Percentiles rank a stretch among this genome's conserved stretches.
Evolutionary conservation across 2,329 filamentous ascomycete genomes (phyloP).

Genomic region (Exophiala bonariae): DNA sequence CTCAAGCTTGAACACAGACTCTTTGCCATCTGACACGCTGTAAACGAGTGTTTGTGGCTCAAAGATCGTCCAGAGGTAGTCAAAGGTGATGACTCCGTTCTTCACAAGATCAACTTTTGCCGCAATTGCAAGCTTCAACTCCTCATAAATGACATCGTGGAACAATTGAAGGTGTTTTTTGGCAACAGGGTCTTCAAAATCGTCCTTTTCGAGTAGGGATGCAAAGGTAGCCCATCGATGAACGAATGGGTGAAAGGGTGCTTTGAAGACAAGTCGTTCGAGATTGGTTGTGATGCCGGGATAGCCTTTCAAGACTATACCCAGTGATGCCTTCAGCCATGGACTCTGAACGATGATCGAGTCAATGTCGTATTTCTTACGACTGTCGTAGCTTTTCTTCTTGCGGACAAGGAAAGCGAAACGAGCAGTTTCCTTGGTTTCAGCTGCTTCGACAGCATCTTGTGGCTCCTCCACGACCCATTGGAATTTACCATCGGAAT

Average conservation of each 20-base stretch:
- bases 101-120: constrained; percentile 52
- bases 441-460: constrained; percentile 56
- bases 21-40: constrained; percentile 37
- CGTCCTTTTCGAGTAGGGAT: constrained; percentile 38
- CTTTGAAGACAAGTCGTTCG: constrained; percentile 60
- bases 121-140: constrained; percentile 53
- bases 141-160: constrained; percentile 48
- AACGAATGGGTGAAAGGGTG: constrained; percentile 64
- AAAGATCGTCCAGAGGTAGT: constrained; percentile 45
- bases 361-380: constrained; percentile 61
- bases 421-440: constrained; percentile 62
- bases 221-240: constrained; percentile 61
- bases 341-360: constrained; percentile 66
- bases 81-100: constrained; percentile 56
- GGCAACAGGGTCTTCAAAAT: constrained; percentile 44
- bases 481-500: constrained; percentile 52
- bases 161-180: constrained; percentile 48
- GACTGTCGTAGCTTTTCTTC: constrained; percentile 57
- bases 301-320: constrained; percentile 57
- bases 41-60: constrained; percentile 33
- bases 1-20: constrained; percentile 36
- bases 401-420: constrained; percentile 63
- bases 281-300: constrained; percentile 61
- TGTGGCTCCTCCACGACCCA: constrained; percentile 60
- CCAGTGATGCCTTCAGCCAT: constrained; percentile 57